phyloP scores from a whole-genome alignment of 2,329 filamentous ascomycete species.

The Cladosporium sp. region DNA sequence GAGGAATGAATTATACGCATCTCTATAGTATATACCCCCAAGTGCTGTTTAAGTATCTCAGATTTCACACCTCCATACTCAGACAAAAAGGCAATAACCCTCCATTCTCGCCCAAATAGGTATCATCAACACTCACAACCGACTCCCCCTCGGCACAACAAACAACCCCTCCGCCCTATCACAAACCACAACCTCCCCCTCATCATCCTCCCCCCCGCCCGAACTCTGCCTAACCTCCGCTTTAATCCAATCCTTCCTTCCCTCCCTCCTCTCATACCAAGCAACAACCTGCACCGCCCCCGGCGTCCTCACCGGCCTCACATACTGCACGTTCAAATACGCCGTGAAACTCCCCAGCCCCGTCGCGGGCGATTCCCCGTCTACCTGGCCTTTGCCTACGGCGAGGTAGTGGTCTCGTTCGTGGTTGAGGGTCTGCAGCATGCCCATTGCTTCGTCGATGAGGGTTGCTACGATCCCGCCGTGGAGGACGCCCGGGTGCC shows the following conservation, averaged over 20 bases:
- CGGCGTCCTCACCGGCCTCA: conserved; percentile 49
- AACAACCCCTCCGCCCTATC: conserved; percentile 54
- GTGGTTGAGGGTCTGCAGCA: conserved; percentile 43
- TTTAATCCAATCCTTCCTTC: conserved; percentile 50
- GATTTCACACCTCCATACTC: no score
- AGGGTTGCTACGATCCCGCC: conserved; percentile 55
- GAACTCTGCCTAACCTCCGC: conserved; percentile 39
- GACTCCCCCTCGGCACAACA: conserved; percentile 29
- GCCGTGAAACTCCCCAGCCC: conserved; percentile 42
- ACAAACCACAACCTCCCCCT: conserved; percentile 44
- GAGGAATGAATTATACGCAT: no score
- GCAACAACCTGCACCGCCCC: conserved; percentile 45
- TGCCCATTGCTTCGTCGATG: conserved; percentile 56
- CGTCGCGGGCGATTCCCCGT: conserved; percentile 21
- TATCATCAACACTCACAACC: conserved; percentile 12
- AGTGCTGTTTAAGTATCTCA: no score
- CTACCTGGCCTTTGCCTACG: conserved; percentile 12
- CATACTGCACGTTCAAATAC: conserved; percentile 53
- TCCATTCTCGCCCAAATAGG: no score
- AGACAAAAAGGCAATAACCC: no score
- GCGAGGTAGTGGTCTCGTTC: conserved; percentile 20
- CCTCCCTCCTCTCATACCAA: conserved; percentile 39
- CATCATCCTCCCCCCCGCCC: conserved; percentile 29
- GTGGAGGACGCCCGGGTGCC: conserved; percentile 50
- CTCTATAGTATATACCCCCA: no score